Base-by-base conservation (phyloP, 2,329 filamentous ascomycete species). In the Paraphaeosphaeria minitans region DNA sequence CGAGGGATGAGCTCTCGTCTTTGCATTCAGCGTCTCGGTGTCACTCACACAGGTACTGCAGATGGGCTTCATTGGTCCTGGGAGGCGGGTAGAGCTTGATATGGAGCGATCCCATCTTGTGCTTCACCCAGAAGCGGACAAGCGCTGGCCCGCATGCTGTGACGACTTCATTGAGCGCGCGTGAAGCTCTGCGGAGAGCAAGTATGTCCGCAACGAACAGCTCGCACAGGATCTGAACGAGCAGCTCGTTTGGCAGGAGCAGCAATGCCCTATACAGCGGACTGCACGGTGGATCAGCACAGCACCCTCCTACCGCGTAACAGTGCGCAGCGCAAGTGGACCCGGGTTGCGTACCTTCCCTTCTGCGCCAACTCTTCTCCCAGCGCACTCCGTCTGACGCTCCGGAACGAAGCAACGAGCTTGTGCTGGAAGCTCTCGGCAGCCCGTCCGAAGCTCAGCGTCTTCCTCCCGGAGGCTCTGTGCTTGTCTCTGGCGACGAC, bases 121-220 rank as follows among this genome's bases (percentile, higher is more conserved):
- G 63, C 56, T 68, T 69, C 22, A 73, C 67, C 71, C 73, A 76
- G 54, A 69, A 70, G n/a, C 74, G 73, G 53, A 75, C 72, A 48
- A 76, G 63, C 9, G 72, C 61, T 33, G 73, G 65, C 21, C 71
- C 72, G 64, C 73, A 73, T 57, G 63, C 60, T 21, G 67, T 61
- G 46, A 76, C 65, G 47, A 76, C 61, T 52, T 72, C 66, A 53
- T 73, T 74, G 19, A 75, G 58, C 9, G 70, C 64, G 24, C 69
- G 73, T 33, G 66, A 75, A 22, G 73, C 71, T 42, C 59, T 63
- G 31, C 74, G 68, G 33, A 76, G 57, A 29, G 73, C 65, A 22
- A 76, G 64, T 39, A 76, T 56, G 47, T 76, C 74, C 16, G 71
- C 68, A 39, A 76, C 70, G 55, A 65, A 71, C 7, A 76, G 63